Evolutionary conservation across 2,329 filamentous ascomycete genomes (phyloP), one percentile per base, ranked within the genome.

Genomic region (Cordyceps farinosa): DNA sequence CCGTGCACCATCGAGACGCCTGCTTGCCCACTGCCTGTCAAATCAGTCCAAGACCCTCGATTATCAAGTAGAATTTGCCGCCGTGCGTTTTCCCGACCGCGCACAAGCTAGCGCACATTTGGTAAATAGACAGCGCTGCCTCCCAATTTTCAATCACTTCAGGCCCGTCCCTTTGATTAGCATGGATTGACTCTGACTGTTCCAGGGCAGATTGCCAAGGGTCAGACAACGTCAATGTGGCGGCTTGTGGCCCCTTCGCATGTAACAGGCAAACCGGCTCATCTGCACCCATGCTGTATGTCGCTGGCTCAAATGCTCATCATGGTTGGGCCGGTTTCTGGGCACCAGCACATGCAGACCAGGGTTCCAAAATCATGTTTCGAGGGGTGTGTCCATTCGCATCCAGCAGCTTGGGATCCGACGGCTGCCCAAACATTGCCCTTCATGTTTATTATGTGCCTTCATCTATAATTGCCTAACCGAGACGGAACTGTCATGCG

Each of bases 381-480:
- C 27, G 10, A 42, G 42, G 57, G 58, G 58, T n/a, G 59, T 54
- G 40, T 48, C 50, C 50, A 47, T 47, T 47, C 48, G n/a, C 30
- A 22, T 54, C 30, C 50, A 38, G 32, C 30, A 54, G 42, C 30
- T 47, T 42, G 9, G 13, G 59, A 48, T 61, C 50, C 59, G 59
- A 61, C 59, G 59, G 59, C 30, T 47, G 50, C 59, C 48, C 59
- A 61, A 52, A 45, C 40, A 47, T 4, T 42, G 6, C 15, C 50
- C 8, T 5, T 29, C 30, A 42, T 30, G 47, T 36, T 5, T n/a
- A 17, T 59, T n/a, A 17, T 59, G 27, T 44, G n/a, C n/a, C 55
- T 58, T 42, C n/a, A 8, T 30, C 22, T 50, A 53, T 53, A 40
- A 34, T 51, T 5, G 11, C 44, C 22, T 29, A 13, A 51, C 45